phyloP scores from a whole-genome alignment of 1,284 basidiomycete species.

The Schizophyllum amplum region DNA sequence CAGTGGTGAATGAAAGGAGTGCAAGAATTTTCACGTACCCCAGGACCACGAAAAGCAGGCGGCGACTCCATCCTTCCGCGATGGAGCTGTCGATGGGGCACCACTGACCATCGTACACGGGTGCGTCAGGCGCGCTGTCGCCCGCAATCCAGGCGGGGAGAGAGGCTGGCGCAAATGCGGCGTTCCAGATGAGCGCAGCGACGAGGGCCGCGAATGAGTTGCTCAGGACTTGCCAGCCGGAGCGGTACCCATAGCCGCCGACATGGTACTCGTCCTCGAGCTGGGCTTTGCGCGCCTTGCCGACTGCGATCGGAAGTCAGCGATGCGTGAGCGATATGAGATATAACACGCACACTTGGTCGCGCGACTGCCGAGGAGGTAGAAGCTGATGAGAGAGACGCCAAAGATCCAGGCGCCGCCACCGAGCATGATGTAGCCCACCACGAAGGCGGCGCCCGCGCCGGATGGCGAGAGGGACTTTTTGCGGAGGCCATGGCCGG shows the following conservation, averaged over 20 bases:
- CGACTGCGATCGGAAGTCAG: slow-evolving; percentile 30
- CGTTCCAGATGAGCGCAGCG: slow-evolving; percentile 60
- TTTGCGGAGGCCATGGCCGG: slow-evolving; percentile 43
- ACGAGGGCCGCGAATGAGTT: slow-evolving; percentile 70
- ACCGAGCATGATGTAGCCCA: slow-evolving; percentile 62
- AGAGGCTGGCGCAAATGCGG: slow-evolving; percentile 39
- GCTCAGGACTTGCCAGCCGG: slow-evolving; percentile 73
- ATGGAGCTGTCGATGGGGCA: slow-evolving; percentile 41
- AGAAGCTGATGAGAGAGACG: slow-evolving; percentile 71
- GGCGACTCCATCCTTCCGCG: slow-evolving; percentile 42
- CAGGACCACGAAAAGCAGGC: slow-evolving; percentile 54
- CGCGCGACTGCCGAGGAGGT: slow-evolving; percentile 74
- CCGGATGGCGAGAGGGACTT: slow-evolving; percentile 63
- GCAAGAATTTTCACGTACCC: slow-evolving; percentile 45
- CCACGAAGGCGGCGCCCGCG: slow-evolving; percentile 67
- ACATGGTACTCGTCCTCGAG: slow-evolving; percentile 77
- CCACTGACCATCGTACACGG: slow-evolving; percentile 30
- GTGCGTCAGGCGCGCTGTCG: slow-evolving; percentile 13
- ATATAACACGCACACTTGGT: slow-evolving; percentile 56
- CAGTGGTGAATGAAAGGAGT: background rate
- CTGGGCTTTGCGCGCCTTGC: slow-evolving; percentile 59
- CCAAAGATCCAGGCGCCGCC: slow-evolving; percentile 57
- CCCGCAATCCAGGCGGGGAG: slow-evolving; percentile 24
- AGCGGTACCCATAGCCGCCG: slow-evolving; percentile 53
- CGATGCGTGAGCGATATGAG: background rate